Conservation (phyloP, 805 yeast species). For the Wickerhamomyces strasburgensis region DNA sequence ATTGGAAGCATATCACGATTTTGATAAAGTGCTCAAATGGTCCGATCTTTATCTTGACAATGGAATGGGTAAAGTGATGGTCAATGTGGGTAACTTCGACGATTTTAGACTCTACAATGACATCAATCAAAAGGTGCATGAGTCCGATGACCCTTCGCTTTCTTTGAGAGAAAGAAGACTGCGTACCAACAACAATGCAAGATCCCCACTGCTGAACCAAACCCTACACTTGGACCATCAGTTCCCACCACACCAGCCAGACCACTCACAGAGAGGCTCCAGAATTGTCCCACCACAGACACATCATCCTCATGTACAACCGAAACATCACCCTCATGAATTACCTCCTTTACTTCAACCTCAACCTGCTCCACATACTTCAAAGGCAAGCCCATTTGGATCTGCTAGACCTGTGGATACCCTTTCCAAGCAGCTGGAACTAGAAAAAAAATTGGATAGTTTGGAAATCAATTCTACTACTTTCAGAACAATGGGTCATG, state of each 20-base stretch:
- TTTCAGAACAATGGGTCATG: constrained; percentile 22
- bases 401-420: constrained; percentile 83
- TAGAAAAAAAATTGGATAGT: constrained; percentile 44
- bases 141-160: constrained; percentile 21
- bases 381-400: constrained; percentile 71
- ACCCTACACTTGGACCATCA: constrained; percentile 1
- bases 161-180: constrained; percentile 8
- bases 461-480: constrained; percentile 43
- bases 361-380: constrained; percentile 23
- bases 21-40: constrained; percentile 59
- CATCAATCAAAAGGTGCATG: constrained; percentile 17
- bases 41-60: constrained; percentile 46
- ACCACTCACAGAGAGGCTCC: not conserved
- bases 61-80: constrained; percentile 30
- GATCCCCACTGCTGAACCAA: not conserved
- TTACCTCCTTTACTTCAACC: constrained; percentile 16
- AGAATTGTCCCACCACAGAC: constrained; percentile 2
- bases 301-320: constrained; percentile 4
- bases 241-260: constrained; percentile 1
- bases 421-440: constrained; percentile 54
- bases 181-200: not conserved
- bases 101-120: constrained; percentile 22
- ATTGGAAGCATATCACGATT: constrained; percentile 42
- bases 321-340: constrained; percentile 6
- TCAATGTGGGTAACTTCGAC: constrained; percentile 23